A percentile compares a stretch with the other conserved stretches of the same genome.
Conservation (phyloP, 177 flowering plant genomes). For the Telopea speciosissima region DNA sequence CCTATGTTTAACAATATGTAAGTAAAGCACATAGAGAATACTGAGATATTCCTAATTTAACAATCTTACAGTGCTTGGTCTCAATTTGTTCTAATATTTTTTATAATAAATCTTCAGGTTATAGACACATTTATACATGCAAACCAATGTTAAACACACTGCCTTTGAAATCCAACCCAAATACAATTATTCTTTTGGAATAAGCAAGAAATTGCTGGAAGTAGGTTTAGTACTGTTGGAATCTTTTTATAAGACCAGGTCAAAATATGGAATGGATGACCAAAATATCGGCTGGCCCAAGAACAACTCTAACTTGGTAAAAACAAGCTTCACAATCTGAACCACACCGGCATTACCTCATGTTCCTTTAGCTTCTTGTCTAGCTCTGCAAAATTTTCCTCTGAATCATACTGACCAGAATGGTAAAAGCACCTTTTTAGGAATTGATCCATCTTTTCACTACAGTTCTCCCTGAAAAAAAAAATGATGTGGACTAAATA, state of each 20-base stretch:
- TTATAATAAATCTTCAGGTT: too few relatives aligned
- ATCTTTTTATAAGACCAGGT: too few relatives aligned
- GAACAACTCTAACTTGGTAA: too few relatives aligned
- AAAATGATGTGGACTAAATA: neutral
- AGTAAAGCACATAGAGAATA: neutral
- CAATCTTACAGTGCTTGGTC: neutral
- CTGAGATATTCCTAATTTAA: neutral
- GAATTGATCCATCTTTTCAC: slow-evolving; percentile 85
- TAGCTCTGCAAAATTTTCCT: slow-evolving; percentile 58
- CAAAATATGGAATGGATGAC: too few relatives aligned
- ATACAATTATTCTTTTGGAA: neutral
- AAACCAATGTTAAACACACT: neutral
- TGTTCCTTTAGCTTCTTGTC: slow-evolving; percentile 77
- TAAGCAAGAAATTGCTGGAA: neutral
- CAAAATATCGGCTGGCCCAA: too few relatives aligned
- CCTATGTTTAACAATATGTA: neutral
- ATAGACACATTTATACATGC: too few relatives aligned
- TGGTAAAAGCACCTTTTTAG: slow-evolving; percentile 88
- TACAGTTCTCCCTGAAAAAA: slow-evolving; percentile 64
- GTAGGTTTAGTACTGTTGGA: neutral
- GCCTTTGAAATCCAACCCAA: neutral
- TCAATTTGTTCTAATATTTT: neutral
- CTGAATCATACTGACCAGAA: slow-evolving; percentile 29
- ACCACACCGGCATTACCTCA: slow-evolving; percentile 49
- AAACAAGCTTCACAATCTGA: neutral